Percentiles rank a stretch among this genome's conserved stretches.
phyloP scores from a whole-genome alignment of 345 rosid species.

The Angophora floribunda region DNA sequence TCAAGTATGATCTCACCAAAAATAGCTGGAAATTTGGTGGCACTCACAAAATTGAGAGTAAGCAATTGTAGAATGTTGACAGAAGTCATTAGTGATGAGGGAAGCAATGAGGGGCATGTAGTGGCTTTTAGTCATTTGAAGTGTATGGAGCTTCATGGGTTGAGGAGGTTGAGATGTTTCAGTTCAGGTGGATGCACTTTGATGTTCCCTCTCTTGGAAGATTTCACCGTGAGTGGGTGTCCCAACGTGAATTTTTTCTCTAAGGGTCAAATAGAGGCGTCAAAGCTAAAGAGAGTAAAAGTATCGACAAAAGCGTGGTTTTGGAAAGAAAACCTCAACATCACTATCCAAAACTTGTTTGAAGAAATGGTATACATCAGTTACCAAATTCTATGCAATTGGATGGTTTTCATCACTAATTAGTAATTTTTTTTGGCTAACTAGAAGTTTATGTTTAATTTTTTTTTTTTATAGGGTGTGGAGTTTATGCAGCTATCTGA shows the following conservation, averaged over 20 bases:
- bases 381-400: too few relatives aligned
- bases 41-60: too few relatives aligned
- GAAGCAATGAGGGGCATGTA: too few relatives aligned
- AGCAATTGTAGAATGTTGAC: too few relatives aligned
- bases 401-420: too few relatives aligned
- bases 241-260: neutral
- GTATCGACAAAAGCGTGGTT: neutral
- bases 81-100: too few relatives aligned
- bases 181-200: neutral
- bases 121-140: neutral
- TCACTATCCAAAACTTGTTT: neutral
- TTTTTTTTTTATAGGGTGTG: rapidly evolving
- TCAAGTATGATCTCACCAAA: too few relatives aligned
- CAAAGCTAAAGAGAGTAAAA: neutral
- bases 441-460: too few relatives aligned
- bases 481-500: rapidly evolving
- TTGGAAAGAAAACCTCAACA: neutral
- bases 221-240: neutral
- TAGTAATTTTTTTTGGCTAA: neutral
- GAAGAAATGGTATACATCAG: neutral
- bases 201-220: neutral
- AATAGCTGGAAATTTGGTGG: too few relatives aligned
- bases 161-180: neutral
- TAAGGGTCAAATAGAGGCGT: neutral
- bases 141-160: neutral